phyloP scores from a whole-genome alignment of 257 asterid genomes.

The Nicotiana noctiflora region DNA sequence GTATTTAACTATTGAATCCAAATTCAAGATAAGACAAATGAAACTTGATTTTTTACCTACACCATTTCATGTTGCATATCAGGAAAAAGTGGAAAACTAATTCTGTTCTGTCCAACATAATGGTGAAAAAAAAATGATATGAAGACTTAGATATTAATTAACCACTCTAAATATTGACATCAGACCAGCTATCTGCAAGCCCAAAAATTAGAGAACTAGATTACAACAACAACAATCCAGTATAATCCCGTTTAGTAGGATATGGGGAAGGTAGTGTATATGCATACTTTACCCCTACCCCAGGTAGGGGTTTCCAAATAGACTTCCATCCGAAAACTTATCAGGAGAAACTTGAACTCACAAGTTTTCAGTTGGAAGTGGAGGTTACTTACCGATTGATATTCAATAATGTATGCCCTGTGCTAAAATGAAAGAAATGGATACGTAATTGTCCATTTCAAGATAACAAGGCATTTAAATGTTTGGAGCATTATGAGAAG shows the following conservation, averaged over 20 bases:
- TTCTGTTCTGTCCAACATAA: not conserved
- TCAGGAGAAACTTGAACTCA: no score
- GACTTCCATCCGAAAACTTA: no score
- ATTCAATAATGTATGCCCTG: conserved; percentile 11
- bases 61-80: not conserved
- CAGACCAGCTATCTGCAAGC: not conserved
- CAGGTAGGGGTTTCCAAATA: no score
- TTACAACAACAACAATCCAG: no score
- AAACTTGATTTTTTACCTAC: not conserved
- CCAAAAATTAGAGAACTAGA: not conserved
- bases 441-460: conserved; percentile 13
- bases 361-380: no score
- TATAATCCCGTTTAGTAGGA: no score
- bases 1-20: not conserved
- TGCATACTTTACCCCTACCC: no score
- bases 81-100: not conserved
- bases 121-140: not conserved
- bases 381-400: no score
- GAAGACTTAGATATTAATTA: not conserved
- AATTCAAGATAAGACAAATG: not conserved
- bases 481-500: conserved; percentile 33
- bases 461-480: conserved; percentile 13
- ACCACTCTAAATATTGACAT: not conserved
- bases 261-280: no score
- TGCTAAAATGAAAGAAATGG: not conserved